These are phyloP conservation scores for Curvularia verruculosa DNA, from an alignment of 2,329 filamentous ascomycete species.

Conservation along the genomic window DNA sequence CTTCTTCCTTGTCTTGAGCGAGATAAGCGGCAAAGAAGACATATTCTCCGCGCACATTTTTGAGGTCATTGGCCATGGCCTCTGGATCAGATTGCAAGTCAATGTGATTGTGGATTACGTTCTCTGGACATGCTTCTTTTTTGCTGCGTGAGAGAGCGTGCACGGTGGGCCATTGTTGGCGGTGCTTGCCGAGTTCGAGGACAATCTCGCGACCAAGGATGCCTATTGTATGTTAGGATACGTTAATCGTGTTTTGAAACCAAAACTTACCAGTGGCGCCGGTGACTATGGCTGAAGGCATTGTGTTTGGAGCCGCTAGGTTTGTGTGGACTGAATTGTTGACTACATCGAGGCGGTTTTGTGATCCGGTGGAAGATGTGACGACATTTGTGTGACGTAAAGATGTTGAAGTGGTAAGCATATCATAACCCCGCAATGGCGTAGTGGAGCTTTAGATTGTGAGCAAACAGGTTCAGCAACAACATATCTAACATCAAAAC, in stretches of 20 bases:
- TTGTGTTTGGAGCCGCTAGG: constrained; percentile 7
- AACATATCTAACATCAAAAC: neutral
- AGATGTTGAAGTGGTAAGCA: constrained; percentile 5
- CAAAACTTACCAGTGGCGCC: constrained; percentile 35
- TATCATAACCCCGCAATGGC: constrained; percentile 4
- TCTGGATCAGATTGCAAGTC: constrained; percentile 47
- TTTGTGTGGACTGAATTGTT: neutral
- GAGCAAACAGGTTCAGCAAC: neutral
- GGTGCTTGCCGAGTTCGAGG: constrained; percentile 45
- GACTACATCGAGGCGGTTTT: neutral
- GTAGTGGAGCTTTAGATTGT: neutral
- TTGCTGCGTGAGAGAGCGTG: constrained; percentile 52
- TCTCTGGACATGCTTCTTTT: constrained; percentile 45
- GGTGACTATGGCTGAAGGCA: constrained; percentile 42
- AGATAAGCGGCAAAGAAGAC: constrained; percentile 55
- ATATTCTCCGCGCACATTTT: constrained; percentile 48
- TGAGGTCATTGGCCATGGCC: constrained; percentile 48
- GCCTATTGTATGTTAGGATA: constrained; percentile 30
- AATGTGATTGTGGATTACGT: constrained; percentile 49
- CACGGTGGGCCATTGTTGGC: constrained; percentile 46
- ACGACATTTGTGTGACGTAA: constrained; percentile 16
- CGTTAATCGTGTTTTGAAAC: neutral
- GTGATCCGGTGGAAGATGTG: neutral
- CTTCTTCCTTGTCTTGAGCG: constrained; percentile 45
- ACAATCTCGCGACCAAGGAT: constrained; percentile 53